Evolutionary conservation across 2,329 filamentous ascomycete species (phyloP).

Genomic region (Talaromyces albobiverticillius): DNA sequence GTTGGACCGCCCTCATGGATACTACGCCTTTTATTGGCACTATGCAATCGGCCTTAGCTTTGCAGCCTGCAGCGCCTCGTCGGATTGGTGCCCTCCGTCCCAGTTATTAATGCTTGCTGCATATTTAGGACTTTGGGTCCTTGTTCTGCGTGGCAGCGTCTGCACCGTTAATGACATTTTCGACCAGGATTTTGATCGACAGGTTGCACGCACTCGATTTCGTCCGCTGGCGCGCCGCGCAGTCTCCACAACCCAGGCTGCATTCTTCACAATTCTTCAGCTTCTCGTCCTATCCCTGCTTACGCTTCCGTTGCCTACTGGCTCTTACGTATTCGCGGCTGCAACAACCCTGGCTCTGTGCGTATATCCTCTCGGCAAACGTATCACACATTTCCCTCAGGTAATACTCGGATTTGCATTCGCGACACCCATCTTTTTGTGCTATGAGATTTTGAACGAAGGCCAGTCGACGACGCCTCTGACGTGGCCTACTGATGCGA

Average conservation of each 20-base stretch:
- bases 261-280: constrained; percentile 72
- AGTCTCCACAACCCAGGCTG: constrained; percentile 66
- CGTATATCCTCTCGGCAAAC: constrained; percentile 83
- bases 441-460: not conserved
- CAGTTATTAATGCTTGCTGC: constrained; percentile 58
- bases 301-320: constrained; percentile 51
- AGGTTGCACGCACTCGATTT: constrained; percentile 71
- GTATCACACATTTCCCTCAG: constrained; percentile 84
- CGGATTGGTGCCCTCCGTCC: constrained; percentile 62
- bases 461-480: not conserved
- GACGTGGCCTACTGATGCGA: too few species aligned
- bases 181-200: constrained; percentile 81
- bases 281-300: not conserved
- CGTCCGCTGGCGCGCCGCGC: constrained; percentile 79
- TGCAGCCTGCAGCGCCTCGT: constrained; percentile 53
- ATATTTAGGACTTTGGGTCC: constrained; percentile 71
- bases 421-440: constrained; percentile 53
- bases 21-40: constrained; percentile 82
- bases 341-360: constrained; percentile 61
- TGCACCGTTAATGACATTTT: constrained; percentile 90
- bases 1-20: constrained; percentile 76
- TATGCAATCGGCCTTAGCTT: constrained; percentile 81
- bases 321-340: constrained; percentile 35
- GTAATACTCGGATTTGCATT: constrained; percentile 76
- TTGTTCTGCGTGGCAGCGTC: constrained; percentile 84